Conservation (phyloP, 2,329 filamentous ascomycete genomes). For the Microascus cirrosus region DNA sequence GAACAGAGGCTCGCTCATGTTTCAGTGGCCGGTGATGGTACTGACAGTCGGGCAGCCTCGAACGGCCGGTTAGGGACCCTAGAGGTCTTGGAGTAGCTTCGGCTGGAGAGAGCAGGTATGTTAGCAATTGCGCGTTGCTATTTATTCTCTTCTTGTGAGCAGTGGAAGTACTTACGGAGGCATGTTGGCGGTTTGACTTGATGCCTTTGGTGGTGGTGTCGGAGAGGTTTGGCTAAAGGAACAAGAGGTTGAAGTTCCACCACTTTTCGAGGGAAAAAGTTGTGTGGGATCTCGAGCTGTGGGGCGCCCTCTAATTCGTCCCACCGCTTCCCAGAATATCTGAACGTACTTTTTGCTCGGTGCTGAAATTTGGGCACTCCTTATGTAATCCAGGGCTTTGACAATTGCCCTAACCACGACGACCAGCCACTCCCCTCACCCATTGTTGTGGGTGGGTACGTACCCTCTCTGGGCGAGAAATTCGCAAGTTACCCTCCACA, state of each 20-base stretch:
- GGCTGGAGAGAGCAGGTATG: slow-evolving; percentile 9
- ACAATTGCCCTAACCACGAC: not conserved
- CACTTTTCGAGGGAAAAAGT: slow-evolving; percentile 3
- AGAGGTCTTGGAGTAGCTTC: slow-evolving; percentile 93
- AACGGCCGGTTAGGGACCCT: slow-evolving; percentile 97
- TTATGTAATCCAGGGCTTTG: slow-evolving; percentile 4
- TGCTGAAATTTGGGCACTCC: not conserved
- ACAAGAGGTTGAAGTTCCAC: slow-evolving; percentile 7
- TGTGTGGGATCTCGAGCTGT: slow-evolving; percentile 1
- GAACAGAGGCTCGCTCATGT: slow-evolving; percentile 89
- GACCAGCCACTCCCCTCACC: not conserved
- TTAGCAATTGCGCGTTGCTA: slow-evolving; percentile 8
- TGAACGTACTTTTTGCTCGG: not conserved
- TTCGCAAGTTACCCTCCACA: not conserved
- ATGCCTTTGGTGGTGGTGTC: slow-evolving; percentile 12
- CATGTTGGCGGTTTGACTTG: slow-evolving; percentile 25
- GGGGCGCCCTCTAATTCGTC: not conserved
- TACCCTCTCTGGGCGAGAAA: not conserved
- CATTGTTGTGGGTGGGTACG: slow-evolving; percentile 1
- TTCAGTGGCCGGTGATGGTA: slow-evolving; percentile 87
- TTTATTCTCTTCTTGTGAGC: not conserved
- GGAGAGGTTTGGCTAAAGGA: slow-evolving; percentile 8
- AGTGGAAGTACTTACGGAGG: slow-evolving; percentile 22
- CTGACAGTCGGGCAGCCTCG: slow-evolving; percentile 99
- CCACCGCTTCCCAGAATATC: not conserved